Base-by-base conservation (phyloP, 805 yeast species). In the Jamesozyma hellenica region DNA sequence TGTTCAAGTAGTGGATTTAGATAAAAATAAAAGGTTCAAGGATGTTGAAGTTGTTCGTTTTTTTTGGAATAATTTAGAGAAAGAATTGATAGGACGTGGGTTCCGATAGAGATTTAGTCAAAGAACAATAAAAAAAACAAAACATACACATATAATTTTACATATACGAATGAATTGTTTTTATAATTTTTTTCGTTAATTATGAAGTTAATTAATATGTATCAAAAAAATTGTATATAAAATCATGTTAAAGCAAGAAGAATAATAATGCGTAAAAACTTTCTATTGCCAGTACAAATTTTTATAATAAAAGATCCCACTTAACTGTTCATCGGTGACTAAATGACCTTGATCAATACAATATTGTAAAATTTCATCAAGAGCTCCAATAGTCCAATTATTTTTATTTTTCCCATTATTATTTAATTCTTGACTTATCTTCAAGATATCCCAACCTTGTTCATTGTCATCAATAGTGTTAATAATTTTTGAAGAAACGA, bases 41-140 rank as follows among this genome's bases (percentile, higher is more conserved):
- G 98, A 92, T 60, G 75, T 84, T 43, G 94, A 90, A 69, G 80
- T 84, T 14, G 82, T 80, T 25, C 87, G 83, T 55, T 74, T 72
- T 39, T 75, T 92, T 50, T 90, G 98, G 98, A 81, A 77, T 35
- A 73, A 74, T 29, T 62, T 90, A 36, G 97, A 92, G 51, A 77
- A 71, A 55, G 74, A 78, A 48, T 72, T 92, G 71, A 58, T 76
- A 6, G 64, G 75, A 14, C 73, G 75, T 53, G 95, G 96, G 2
- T 77, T 71, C 63, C 56, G 44, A 38, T 55, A 42, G 23, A 44
- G 23, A 6, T 6, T 21, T 5, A 21, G 8, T 21, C 8, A 21
- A 21, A 21, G 5, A 8, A 21, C 23, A 21, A 6, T 21, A 21
- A 21, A 21, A 21, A 8, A n/a, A n/a, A n/a, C n/a, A n/a, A n/a